Conservation (phyloP, 768 basidiomycete species). For the Macrolepiota albuminosa region DNA sequence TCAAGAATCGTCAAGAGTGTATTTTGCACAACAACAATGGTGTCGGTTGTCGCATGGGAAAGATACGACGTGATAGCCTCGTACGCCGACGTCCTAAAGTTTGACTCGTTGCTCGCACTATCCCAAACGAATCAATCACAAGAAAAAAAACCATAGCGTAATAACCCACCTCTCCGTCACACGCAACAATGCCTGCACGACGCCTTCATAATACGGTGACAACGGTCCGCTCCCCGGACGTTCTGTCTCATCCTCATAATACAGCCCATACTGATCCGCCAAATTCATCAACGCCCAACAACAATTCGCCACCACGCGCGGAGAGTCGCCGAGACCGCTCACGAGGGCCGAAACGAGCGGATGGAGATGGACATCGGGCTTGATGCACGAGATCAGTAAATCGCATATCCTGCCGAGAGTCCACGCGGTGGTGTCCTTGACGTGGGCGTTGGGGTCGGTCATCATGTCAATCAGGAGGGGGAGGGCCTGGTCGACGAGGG, state of each 20-base stretch:
- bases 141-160: not conserved
- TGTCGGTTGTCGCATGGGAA: conserved; percentile 74
- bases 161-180: conserved; percentile 74
- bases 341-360: conserved; percentile 82
- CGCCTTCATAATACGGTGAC: conserved; percentile 84
- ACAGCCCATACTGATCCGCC: conserved; percentile 77
- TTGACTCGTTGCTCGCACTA: conserved; percentile 82
- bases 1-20: conserved; percentile 78
- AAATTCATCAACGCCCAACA: conserved; percentile 97
- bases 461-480: conserved; percentile 96
- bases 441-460: conserved; percentile 76
- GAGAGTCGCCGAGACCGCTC: conserved; percentile 69
- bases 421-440: conserved; percentile 98
- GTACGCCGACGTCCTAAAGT: conserved; percentile 93
- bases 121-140: conserved; percentile 8
- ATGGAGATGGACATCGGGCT: conserved; percentile 84
- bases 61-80: conserved; percentile 91
- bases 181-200: conserved; percentile 77
- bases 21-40: conserved; percentile 75
- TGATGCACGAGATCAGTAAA: conserved; percentile 77
- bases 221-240: conserved; percentile 54
- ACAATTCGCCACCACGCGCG: conserved; percentile 87
- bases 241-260: conserved; percentile 60
- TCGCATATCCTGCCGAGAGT: conserved; percentile 96
- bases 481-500: conserved; percentile 90